These are phyloP conservation scores for Thraustochytrium sp. DNA, from an alignment of 352 stramenopile genomes.

Conservation along the genomic window DNA sequence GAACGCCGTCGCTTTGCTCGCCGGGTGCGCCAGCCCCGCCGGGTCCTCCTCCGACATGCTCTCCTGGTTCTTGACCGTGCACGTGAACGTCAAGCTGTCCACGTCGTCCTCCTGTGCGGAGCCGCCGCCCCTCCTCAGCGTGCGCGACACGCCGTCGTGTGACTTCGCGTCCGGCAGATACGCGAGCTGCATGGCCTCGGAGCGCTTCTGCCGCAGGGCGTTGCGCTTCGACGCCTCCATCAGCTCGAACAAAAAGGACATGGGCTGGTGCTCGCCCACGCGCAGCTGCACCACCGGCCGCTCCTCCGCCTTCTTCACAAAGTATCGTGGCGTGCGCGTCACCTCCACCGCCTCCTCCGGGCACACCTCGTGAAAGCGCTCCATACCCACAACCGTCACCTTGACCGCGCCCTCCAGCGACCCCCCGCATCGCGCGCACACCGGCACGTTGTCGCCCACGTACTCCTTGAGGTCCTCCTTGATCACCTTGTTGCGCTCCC, in stretches of 20 bases:
- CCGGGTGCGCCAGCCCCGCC: not conserved
- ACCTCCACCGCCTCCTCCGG: no score
- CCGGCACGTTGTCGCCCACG: not conserved
- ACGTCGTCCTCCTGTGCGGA: not conserved
- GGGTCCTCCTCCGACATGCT: not conserved
- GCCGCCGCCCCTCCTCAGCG: not conserved
- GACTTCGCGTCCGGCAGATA: not conserved
- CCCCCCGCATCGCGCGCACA: not conserved
- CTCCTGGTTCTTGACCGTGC: not conserved
- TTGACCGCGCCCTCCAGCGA: not conserved
- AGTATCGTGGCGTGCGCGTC: not conserved
- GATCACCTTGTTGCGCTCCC: slow-evolving; percentile 2
- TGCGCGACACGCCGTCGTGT: not conserved
- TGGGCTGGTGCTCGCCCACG: not conserved
- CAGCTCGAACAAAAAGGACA: not conserved
- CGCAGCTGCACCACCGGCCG: not conserved
- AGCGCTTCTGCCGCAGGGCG: not conserved
- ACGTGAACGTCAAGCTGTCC: not conserved
- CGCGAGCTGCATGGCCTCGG: not conserved
- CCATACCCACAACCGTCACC: not conserved
- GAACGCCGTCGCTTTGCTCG: not conserved
- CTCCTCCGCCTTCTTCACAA: not conserved
- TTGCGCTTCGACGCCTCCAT: not conserved
- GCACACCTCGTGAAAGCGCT: not conserved
- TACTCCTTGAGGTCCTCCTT: slow-evolving; percentile 8